Conservation (phyloP, 139 green algal genomes). For the Raphidocelis subcapitata region DNA sequence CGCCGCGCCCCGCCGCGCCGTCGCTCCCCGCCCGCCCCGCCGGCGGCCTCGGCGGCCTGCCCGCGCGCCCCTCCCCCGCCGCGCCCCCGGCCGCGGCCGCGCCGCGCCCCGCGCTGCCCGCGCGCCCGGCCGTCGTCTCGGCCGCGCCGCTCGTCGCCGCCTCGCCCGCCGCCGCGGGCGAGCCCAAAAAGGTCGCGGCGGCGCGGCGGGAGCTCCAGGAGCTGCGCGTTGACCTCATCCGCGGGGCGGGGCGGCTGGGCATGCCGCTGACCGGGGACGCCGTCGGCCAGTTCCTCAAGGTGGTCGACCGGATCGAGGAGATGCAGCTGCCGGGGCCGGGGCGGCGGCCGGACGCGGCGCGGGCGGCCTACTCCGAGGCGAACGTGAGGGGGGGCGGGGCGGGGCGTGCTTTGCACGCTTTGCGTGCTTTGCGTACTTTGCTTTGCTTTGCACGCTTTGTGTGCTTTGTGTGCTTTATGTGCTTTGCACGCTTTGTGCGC, state of each 20-base stretch:
- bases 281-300: slow-evolving; percentile 14
- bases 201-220: slow-evolving; percentile 40
- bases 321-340: background rate
- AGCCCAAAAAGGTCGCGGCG: slow-evolving; percentile 30
- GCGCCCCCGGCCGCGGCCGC: background rate
- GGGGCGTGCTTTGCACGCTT: background rate
- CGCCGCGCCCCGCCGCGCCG: background rate
- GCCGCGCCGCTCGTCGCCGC: background rate
- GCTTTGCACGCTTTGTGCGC: background rate
- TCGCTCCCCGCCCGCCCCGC: background rate
- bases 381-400: too few relatives aligned
- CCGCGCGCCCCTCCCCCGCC: background rate
- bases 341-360: background rate
- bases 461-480: background rate
- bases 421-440: background rate
- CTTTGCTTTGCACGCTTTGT: background rate
- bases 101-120: background rate
- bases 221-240: slow-evolving; percentile 40
- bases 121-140: background rate
- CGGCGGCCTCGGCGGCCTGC: slow-evolving; percentile 13
- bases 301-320: slow-evolving; percentile 28
- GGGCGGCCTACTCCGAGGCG: background rate
- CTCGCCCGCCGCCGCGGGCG: background rate
- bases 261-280: slow-evolving; percentile 18
- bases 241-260: slow-evolving; percentile 41